Conservation (phyloP, 257 asterid genomes). For the Verbena officinalis region DNA sequence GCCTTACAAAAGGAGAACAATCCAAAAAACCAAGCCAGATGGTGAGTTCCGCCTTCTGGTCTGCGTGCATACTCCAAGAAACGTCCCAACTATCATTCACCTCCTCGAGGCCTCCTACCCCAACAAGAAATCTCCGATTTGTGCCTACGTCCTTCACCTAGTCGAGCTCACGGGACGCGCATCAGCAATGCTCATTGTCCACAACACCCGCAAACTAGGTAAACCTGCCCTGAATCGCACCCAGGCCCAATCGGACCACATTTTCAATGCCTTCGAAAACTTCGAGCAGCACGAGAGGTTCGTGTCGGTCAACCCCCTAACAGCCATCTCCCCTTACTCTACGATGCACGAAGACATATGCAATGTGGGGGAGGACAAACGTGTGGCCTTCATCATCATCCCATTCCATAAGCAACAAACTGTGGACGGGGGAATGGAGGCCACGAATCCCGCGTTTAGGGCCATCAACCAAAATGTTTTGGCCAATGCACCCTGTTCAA, state of each 20-base stretch:
- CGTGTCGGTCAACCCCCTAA: conserved; percentile 72
- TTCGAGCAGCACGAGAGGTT: conserved; percentile 65
- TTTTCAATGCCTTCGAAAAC: conserved; percentile 84
- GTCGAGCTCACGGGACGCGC: conserved; percentile 96
- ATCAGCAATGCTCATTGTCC: conserved; percentile 92
- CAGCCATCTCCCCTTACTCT: conserved; percentile 91
- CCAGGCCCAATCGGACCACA: conserved; percentile 90
- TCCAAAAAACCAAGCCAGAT: conserved; percentile 62
- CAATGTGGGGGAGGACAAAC: conserved; percentile 78
- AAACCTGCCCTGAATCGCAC: conserved; percentile 73
- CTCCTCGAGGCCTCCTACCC: conserved; percentile 89
- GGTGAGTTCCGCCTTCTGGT: conserved; percentile 66
- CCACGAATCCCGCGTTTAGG: conserved; percentile 68
- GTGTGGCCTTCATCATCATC: conserved; percentile 63
- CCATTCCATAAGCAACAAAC: conserved; percentile 97
- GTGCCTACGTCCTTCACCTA: conserved; percentile 75
- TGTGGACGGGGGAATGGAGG: conserved; percentile 94
- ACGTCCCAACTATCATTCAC: conserved; percentile 84
- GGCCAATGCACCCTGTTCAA: conserved; percentile 80
- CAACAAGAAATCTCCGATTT: conserved; percentile 70
- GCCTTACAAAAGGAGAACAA: conserved; percentile 71
- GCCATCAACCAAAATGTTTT: conserved; percentile 76
- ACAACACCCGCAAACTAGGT: conserved; percentile 59
- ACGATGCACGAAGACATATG: conserved; percentile 95
- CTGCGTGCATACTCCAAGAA: conserved; percentile 79